These are phyloP conservation scores for Novakomyces olei DNA, from an alignment of 805 yeast species.

Conservation along the genomic window DNA sequence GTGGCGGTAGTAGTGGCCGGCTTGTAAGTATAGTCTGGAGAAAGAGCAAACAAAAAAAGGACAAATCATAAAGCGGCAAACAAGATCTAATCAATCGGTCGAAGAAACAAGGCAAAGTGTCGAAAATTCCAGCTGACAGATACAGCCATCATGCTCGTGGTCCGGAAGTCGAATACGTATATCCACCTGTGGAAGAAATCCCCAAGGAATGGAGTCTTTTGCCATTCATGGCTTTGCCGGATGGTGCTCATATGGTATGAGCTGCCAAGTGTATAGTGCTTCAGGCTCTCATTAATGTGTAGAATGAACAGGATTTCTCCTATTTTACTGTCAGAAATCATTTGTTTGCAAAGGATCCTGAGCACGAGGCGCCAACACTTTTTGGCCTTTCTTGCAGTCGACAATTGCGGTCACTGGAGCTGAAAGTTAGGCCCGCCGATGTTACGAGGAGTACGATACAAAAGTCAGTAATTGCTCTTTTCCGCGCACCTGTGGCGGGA, in stretches of 20 bases:
- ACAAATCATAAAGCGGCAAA: too few species aligned
- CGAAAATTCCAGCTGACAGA: too few species aligned
- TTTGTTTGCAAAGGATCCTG: slow-evolving; percentile 3
- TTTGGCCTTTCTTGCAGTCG: slow-evolving; percentile 90
- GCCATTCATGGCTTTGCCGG: slow-evolving; percentile 90
- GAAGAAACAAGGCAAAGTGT: too few species aligned
- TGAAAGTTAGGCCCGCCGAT: slow-evolving; percentile 34
- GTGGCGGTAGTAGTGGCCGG: too few species aligned
- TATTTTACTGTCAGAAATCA: slow-evolving; percentile 35
- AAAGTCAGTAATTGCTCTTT: slow-evolving; percentile 71
- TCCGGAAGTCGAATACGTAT: slow-evolving; percentile 62
- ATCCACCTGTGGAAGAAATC: slow-evolving; percentile 23
- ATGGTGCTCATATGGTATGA: slow-evolving; percentile 56
- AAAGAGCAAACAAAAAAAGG: too few species aligned
- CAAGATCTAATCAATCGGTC: too few species aligned
- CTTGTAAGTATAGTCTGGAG: too few species aligned
- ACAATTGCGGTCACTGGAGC: slow-evolving; percentile 44
- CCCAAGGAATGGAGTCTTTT: slow-evolving; percentile 54
- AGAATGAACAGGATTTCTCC: slow-evolving; percentile 74
- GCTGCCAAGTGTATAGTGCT: neutral
- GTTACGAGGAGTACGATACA: slow-evolving; percentile 75
- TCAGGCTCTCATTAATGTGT: neutral
- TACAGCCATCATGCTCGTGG: slow-evolving; percentile 10
- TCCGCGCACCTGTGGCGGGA: slow-evolving; percentile 61
- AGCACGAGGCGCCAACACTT: slow-evolving; percentile 29